These are phyloP conservation scores for Scenedesmus sp. DNA, from an alignment of 163 green algal species.

Conservation along the genomic window DNA sequence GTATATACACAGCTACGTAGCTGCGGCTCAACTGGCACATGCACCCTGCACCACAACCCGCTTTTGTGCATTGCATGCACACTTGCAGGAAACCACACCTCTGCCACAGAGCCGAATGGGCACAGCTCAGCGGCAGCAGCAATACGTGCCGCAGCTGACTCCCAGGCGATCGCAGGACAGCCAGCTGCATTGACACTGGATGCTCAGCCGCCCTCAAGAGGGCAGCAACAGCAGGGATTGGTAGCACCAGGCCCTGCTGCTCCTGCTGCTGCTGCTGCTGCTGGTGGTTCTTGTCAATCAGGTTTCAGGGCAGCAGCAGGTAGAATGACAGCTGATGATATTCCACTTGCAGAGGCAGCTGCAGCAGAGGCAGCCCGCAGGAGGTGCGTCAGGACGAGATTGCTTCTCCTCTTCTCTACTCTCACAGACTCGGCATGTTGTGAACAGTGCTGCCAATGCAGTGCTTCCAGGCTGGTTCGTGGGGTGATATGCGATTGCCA, in stretches of 20 bases:
- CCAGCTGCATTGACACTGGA: no score
- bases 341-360: not conserved
- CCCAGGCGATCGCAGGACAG: not conserved
- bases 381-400: not conserved
- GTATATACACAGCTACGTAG: not conserved
- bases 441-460: not conserved
- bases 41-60: not conserved
- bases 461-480: no score
- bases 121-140: not conserved
- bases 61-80: not conserved
- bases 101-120: not conserved
- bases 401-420: no score
- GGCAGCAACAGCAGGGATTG: not conserved
- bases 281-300: not conserved
- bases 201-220: no score
- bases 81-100: not conserved
- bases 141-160: not conserved
- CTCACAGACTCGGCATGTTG: no score
- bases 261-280: not conserved
- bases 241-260: not conserved
- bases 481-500: no score
- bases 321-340: not conserved
- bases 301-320: not conserved
- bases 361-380: constrained; percentile 15
- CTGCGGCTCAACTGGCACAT: not conserved